Evolutionary conservation across 305 asterid genomes (phyloP).

Genomic region (Salvia sclarea): DNA sequence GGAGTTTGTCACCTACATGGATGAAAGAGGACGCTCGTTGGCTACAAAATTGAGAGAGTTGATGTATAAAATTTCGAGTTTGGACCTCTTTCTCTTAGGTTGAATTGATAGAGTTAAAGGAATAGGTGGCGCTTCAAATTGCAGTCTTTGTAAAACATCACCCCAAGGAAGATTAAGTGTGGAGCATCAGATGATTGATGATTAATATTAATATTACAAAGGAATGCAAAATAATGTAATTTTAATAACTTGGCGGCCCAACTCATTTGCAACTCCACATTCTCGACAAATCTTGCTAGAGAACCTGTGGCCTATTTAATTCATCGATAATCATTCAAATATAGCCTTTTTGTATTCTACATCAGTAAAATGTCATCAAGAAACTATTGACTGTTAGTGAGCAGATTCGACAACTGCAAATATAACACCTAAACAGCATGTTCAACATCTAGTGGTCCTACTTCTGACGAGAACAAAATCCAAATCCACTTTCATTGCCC

Average conservation of each 20-base stretch:
- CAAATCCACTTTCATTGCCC: background rate
- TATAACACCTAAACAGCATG: background rate
- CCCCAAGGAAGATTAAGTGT: too few relatives aligned
- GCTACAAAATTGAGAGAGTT: slow-evolving; percentile 36
- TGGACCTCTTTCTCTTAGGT: slow-evolving; percentile 13
- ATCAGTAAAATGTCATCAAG: too few relatives aligned
- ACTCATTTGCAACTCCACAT: too few relatives aligned
- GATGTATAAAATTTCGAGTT: slow-evolving; percentile 35
- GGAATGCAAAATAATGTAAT: background rate
- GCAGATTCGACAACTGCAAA: background rate
- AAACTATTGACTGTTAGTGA: too few relatives aligned
- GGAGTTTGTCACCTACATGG: slow-evolving; percentile 52
- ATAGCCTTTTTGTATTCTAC: background rate
- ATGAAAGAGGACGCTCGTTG: slow-evolving; percentile 38
- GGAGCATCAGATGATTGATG: background rate
- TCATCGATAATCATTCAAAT: too few relatives aligned
- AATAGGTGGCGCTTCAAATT: too few relatives aligned
- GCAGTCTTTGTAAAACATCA: background rate
- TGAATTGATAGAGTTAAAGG: background rate
- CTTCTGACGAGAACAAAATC: background rate
- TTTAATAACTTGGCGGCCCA: too few relatives aligned
- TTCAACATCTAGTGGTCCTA: background rate
- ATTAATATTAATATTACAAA: background rate
- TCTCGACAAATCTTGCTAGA: too few relatives aligned
- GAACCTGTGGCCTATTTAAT: too few relatives aligned